Base-by-base conservation (phyloP, 345 rosid species). In the Fremontodendron californicum region DNA sequence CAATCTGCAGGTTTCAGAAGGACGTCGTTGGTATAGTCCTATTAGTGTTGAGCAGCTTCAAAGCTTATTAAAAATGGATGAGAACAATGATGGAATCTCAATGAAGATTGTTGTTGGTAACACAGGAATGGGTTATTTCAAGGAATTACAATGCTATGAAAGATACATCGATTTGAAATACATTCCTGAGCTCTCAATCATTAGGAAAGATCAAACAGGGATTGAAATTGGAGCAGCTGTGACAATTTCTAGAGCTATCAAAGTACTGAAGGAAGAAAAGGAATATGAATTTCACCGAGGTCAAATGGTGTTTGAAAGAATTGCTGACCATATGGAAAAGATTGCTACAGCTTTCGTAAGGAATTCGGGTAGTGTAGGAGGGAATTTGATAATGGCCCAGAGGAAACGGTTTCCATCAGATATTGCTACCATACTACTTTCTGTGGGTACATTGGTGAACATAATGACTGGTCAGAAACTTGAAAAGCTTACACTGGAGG, bases 381-480 rank as follows among this genome's bases (percentile, higher is more conserved):
- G 97, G 23, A 93, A 92, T 79, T n/a, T 94, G 81, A 88, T 91
- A 77, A 89, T 93, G 97, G 97, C 97, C 1, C 93, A 90, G 79
- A 87, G 88, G 71, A 80, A 81, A 25, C 78, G 78, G 42, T 94
- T 91, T 77, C 97, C 97, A 68, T 93, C 97, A 18, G 98, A 94
- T 81, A 86, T 94, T 54, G 82, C 91, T 29, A 94, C 97, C 0
- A 37, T 93, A 69, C 89, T 94, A 55, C 92, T 94, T n/a, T n/a
- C n/a, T n/a, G n/a, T n/a, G n/a, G n/a, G n/a, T n/a, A n/a, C n/a
- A n/a, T n/a, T n/a, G n/a, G 89, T 93, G 51, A 43, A 68, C 54
- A 48, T 89, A 84, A 40, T 81, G 68, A 83, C 45, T 42, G 85
- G 81, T 18, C 31, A 76, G 15, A 58, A 62, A 46, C 46, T 51